Conservation (phyloP, 108 stramenopile species). For the Chaetoceros muelleri region DNA sequence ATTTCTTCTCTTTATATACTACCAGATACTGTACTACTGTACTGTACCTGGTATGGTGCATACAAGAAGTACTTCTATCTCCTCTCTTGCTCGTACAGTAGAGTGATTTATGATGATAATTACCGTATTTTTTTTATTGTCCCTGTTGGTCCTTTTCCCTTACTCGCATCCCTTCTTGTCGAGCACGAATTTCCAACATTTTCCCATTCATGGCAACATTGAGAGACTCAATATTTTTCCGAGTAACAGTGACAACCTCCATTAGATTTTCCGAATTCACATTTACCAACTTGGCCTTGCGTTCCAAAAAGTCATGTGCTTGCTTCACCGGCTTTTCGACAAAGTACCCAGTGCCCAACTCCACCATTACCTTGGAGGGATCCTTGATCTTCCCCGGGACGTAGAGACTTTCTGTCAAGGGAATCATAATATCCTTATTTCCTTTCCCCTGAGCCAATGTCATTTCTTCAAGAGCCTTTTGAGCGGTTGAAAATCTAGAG, state of each 20-base stretch:
- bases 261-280: conserved; percentile 74
- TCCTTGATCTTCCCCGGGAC: conserved; percentile 76
- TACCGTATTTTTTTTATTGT: too few species aligned
- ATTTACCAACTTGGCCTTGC: conserved; percentile 66
- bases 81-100: too few species aligned
- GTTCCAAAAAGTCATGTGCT: conserved; percentile 52
- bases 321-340: conserved; percentile 59
- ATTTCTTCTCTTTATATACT: too few species aligned
- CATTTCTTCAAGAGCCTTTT: conserved; percentile 38
- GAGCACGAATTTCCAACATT: conserved; percentile 72
- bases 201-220: conserved; percentile 80
- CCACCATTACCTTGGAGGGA: conserved; percentile 61
- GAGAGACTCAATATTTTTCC: conserved; percentile 60
- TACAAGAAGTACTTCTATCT: too few species aligned
- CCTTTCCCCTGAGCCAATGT: conserved; percentile 34
- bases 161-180: conserved; percentile 41
- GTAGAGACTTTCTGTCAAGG: conserved; percentile 76
- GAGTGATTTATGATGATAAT: too few species aligned
- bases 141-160: conserved; percentile 57
- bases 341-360: conserved; percentile 83
- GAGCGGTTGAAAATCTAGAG: conserved; percentile 49
- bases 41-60: too few species aligned
- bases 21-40: too few species aligned
- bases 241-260: conserved; percentile 41
- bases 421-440: conserved; percentile 59